Evolutionary conservation across 2,329 filamentous ascomycete genomes (phyloP).

Genomic region (Penicillium capsulatum): DNA sequence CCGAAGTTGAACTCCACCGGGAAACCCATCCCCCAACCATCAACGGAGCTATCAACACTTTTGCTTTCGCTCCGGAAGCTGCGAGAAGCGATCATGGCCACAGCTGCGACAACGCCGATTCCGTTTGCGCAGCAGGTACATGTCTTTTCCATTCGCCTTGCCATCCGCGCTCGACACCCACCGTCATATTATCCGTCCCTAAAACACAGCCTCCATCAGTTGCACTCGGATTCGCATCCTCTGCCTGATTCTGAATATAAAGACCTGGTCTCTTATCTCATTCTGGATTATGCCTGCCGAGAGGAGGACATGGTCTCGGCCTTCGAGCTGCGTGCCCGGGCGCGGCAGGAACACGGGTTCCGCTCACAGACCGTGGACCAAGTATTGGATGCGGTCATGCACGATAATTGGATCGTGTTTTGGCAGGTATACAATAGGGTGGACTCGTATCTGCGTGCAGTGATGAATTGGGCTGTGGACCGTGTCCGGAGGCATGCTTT

Average conservation of each 20-base stretch:
- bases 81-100: constrained; percentile 76
- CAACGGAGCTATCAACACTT: constrained; percentile 66
- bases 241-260: constrained; percentile 68
- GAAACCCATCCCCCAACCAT: constrained; percentile 40
- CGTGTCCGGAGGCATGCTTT: constrained; percentile 71
- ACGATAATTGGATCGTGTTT: constrained; percentile 79
- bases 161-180: constrained; percentile 73
- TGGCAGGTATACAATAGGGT: constrained; percentile 66
- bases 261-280: constrained; percentile 74
- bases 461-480: constrained; percentile 78
- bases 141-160: constrained; percentile 82
- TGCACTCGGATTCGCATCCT: constrained; percentile 62
- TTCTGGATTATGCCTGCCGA: constrained; percentile 85
- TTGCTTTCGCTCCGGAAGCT: constrained; percentile 85
- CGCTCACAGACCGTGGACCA: constrained; percentile 64
- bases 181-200: constrained; percentile 89
- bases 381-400: constrained; percentile 65
- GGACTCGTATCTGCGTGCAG: constrained; percentile 71
- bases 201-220: constrained; percentile 66
- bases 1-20: constrained; percentile 19
- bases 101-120: constrained; percentile 66
- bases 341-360: constrained; percentile 52
- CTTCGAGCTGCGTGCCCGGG: constrained; percentile 57
- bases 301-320: constrained; percentile 71
- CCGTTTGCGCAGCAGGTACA: constrained; percentile 84